Conservation (phyloP, 305 asterid genomes). For the Fraxinus xanthoxyloides region DNA sequence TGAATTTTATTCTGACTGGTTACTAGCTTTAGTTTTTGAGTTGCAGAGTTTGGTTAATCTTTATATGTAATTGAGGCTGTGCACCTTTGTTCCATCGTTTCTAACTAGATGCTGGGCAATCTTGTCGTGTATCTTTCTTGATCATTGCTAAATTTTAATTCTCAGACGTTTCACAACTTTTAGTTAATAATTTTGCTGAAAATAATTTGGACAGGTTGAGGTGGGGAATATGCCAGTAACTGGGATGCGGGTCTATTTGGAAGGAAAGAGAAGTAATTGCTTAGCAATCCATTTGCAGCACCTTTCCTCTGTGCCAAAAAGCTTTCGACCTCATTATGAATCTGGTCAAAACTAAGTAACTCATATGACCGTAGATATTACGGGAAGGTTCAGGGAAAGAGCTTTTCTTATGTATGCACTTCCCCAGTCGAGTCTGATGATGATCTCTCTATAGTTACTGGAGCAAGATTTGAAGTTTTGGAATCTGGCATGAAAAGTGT, state of each 20-base stretch:
- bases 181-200: slow-evolving; percentile 4
- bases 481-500: slow-evolving; percentile 67
- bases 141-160: slow-evolving; percentile 9
- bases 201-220: slow-evolving; percentile 49
- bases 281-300: slow-evolving; percentile 79
- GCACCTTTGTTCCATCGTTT: background rate
- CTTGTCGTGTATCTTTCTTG: background rate
- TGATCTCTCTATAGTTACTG: slow-evolving; percentile 61
- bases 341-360: slow-evolving; percentile 24
- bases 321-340: slow-evolving; percentile 52
- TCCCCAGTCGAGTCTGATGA: slow-evolving; percentile 70
- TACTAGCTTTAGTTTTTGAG: background rate
- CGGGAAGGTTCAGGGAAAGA: slow-evolving; percentile 76
- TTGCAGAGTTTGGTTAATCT: background rate
- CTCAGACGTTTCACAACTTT: background rate
- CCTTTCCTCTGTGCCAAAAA: slow-evolving; percentile 69
- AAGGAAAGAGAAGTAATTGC: slow-evolving; percentile 74
- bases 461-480: slow-evolving; percentile 59
- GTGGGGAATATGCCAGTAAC: slow-evolving; percentile 63
- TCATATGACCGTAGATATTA: slow-evolving; percentile 55
- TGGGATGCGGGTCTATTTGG: slow-evolving; percentile 72
- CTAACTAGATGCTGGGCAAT: background rate
- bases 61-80: background rate
- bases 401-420: slow-evolving; percentile 65
- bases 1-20: background rate